phyloP scores from a whole-genome alignment of 208 protist genomes.

The Trypanosoma conorhini region DNA sequence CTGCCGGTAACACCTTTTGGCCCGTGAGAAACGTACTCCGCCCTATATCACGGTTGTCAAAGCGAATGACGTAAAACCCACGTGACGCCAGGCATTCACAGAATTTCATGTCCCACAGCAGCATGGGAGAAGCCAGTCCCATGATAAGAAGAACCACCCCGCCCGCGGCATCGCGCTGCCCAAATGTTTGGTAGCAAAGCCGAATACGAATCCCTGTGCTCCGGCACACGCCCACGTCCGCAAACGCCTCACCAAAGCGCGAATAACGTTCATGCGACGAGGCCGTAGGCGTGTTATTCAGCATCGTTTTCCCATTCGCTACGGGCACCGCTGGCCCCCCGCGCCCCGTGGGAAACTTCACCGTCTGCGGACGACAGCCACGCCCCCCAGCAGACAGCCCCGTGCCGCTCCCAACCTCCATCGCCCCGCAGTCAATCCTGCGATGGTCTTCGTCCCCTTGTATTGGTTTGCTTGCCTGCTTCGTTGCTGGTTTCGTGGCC shows the following conservation, averaged over 20 bases:
- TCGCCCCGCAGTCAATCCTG: background rate
- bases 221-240: constrained; percentile 54
- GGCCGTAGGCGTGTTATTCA: background rate
- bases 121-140: constrained; percentile 46
- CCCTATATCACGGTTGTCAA: constrained; percentile 77
- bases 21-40: constrained; percentile 60
- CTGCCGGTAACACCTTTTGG: background rate
- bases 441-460: too few species aligned
- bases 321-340: background rate
- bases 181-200: constrained; percentile 77
- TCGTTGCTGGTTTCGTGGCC: background rate
- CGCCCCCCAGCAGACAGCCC: background rate
- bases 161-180: constrained; percentile 6
- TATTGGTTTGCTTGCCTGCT: background rate
- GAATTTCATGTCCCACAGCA: constrained; percentile 61
- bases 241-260: constrained; percentile 35
- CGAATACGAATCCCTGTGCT: constrained; percentile 45
- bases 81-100: constrained; percentile 38
- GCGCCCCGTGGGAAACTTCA: background rate
- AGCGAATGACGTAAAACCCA: constrained; percentile 66
- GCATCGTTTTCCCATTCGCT: background rate
- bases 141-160: constrained; percentile 60
- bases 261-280: constrained; percentile 10
- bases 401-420: background rate
- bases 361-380: background rate